phyloP scores from a whole-genome alignment of 2,329 filamentous ascomycete genomes.

The Cordyceps javanica region DNA sequence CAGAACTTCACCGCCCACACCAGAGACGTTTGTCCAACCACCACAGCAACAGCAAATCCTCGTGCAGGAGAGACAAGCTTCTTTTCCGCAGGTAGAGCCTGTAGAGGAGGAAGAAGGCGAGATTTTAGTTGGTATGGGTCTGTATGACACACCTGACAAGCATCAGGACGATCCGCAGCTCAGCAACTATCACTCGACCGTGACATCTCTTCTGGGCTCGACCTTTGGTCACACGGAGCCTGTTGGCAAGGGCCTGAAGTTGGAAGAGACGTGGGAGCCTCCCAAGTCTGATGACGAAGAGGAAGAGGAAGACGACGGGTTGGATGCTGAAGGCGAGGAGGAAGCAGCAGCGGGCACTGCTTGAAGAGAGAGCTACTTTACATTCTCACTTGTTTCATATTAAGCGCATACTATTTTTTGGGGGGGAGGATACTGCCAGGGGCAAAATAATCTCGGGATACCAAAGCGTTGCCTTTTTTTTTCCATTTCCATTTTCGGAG shows the following conservation, averaged over 20 bases:
- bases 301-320: constrained; percentile 36
- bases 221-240: constrained; percentile 39
- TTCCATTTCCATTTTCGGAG: too few species aligned
- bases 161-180: constrained; percentile 41
- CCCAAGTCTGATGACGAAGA: constrained; percentile 57
- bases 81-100: constrained; percentile 43
- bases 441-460: constrained; percentile 5
- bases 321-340: constrained; percentile 30
- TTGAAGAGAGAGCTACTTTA: not conserved
- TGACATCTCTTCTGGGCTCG: constrained; percentile 48
- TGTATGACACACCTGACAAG: constrained; percentile 68
- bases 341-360: constrained; percentile 31
- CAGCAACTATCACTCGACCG: constrained; percentile 49
- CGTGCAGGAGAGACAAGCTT: constrained; percentile 38
- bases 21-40: constrained; percentile 49
- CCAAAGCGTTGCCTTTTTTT: constrained; percentile 6
- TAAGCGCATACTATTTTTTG: not conserved
- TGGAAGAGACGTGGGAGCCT: constrained; percentile 75
- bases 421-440: not conserved
- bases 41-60: constrained; percentile 41
- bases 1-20: constrained; percentile 51
- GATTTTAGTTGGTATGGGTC: constrained; percentile 73
- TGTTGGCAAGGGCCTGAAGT: constrained; percentile 67
- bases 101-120: constrained; percentile 57
- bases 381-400: constrained; percentile 2